These are phyloP conservation scores for Lactarius vividus DNA, from an alignment of 768 basidiomycete species.

Conservation along the genomic window DNA sequence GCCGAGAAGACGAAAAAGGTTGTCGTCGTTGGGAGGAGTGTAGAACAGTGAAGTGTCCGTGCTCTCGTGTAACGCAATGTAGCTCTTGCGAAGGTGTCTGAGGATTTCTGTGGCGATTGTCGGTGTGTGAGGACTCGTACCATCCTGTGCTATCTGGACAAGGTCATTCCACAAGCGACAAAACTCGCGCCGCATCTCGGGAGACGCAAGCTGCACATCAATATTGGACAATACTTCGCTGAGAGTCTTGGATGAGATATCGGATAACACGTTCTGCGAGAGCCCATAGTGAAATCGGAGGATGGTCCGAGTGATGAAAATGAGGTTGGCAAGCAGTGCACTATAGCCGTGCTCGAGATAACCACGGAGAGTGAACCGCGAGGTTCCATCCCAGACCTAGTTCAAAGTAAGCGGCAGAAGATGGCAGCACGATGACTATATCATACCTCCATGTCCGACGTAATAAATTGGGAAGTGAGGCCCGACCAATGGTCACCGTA, in stretches of 20 bases:
- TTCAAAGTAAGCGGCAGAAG: background rate
- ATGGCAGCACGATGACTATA: background rate
- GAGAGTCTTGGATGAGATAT: no score
- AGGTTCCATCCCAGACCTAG: background rate
- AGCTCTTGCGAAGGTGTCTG: background rate
- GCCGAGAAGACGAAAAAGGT: background rate
- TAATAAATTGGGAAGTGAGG: background rate
- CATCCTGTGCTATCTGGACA: background rate
- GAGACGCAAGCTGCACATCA: background rate
- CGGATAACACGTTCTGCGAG: no score
- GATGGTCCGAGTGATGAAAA: background rate
- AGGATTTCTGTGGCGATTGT: background rate
- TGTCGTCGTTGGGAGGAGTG: background rate
- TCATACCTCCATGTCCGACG: background rate
- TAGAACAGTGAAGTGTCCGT: background rate
- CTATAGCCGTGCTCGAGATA: background rate
- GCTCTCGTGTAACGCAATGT: background rate
- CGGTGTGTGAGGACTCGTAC: background rate
- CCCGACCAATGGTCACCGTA: no score
- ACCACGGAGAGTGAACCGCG: background rate
- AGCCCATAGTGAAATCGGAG: no score
- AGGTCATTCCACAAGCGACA: background rate
- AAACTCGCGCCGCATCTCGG: slow-evolving; percentile 5
- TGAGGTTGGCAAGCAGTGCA: slow-evolving; percentile 2
- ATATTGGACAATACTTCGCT: background rate